phyloP scores from a whole-genome alignment of 768 basidiomycete species.

The Cystofilobasidium macerans region DNA sequence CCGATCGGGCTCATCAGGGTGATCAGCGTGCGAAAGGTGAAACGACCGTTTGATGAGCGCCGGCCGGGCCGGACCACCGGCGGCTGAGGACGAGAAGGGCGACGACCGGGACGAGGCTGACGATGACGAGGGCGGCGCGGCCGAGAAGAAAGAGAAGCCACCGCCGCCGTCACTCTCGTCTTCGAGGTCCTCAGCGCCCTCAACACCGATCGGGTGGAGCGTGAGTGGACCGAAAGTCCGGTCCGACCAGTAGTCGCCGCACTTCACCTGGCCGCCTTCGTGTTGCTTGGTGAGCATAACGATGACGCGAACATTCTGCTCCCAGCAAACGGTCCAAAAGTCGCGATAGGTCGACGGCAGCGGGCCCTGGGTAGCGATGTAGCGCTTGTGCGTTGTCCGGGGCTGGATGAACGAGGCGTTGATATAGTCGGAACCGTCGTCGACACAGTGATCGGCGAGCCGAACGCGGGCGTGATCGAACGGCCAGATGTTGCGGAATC shows the following conservation, averaged over 20 bases:
- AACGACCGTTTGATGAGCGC: slow-evolving; percentile 46
- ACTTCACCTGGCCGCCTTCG: slow-evolving; percentile 79
- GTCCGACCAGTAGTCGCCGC: slow-evolving; percentile 70
- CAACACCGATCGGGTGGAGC: slow-evolving; percentile 47
- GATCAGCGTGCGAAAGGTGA: slow-evolving; percentile 52
- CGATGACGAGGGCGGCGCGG: slow-evolving; percentile 28
- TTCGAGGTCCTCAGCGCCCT: slow-evolving; percentile 39
- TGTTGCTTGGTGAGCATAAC: slow-evolving; percentile 92
- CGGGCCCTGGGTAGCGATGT: slow-evolving; percentile 94
- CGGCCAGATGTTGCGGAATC: slow-evolving; percentile 95
- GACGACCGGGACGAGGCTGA: slow-evolving; percentile 22
- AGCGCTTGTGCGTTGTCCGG: slow-evolving; percentile 63
- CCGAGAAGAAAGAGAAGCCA: slow-evolving; percentile 44
- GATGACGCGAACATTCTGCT: slow-evolving; percentile 86
- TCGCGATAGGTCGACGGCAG: slow-evolving; percentile 77
- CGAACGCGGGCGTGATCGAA: slow-evolving; percentile 61
- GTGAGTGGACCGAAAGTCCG: slow-evolving; percentile 59
- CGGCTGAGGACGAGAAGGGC: slow-evolving; percentile 2
- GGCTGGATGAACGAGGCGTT: slow-evolving; percentile 92
- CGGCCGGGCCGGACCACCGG: background rate
- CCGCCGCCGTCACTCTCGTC: slow-evolving; percentile 2
- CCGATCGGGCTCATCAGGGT: slow-evolving; percentile 53
- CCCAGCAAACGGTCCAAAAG: slow-evolving; percentile 95
- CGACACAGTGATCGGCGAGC: slow-evolving; percentile 42
- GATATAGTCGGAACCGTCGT: slow-evolving; percentile 72